Evolutionary conservation across 352 stramenopile genomes (phyloP).

Genomic region (Phytophthora hibernalis): DNA sequence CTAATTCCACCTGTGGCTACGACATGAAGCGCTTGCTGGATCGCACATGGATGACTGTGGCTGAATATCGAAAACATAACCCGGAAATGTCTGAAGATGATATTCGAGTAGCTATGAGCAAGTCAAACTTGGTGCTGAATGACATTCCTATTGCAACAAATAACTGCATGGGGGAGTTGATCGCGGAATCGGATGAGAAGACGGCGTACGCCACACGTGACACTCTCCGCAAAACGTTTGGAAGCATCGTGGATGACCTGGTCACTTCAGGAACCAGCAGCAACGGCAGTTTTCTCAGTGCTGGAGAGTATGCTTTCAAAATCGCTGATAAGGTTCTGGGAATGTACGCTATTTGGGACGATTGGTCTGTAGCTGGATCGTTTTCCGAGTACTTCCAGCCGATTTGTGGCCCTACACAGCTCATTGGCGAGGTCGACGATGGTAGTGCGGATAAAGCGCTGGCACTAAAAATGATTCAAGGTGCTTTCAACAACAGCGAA

Average conservation of each 20-base stretch:
- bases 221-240: slow-evolving; percentile 47
- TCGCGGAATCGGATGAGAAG: slow-evolving; percentile 13
- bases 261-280: slow-evolving; percentile 35
- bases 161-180: slow-evolving; percentile 37
- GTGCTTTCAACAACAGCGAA: slow-evolving; percentile 40
- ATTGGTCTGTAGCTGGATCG: slow-evolving; percentile 36
- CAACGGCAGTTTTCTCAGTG: slow-evolving; percentile 24
- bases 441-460: slow-evolving; percentile 39
- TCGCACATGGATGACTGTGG: slow-evolving; percentile 18
- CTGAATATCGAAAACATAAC: slow-evolving; percentile 15
- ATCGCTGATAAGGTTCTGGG: slow-evolving; percentile 43
- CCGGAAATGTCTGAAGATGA: slow-evolving; percentile 21
- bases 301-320: slow-evolving; percentile 35
- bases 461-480: slow-evolving; percentile 31
- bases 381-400: slow-evolving; percentile 51
- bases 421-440: slow-evolving; percentile 44
- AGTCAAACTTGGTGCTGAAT: slow-evolving; percentile 43
- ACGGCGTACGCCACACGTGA: slow-evolving; percentile 34
- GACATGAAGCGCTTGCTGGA: slow-evolving; percentile 24
- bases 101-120: slow-evolving; percentile 18
- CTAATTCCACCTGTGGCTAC: slow-evolving; percentile 23
- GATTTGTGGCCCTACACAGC: slow-evolving; percentile 44
- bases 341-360: slow-evolving; percentile 40
- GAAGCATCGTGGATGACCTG: slow-evolving; percentile 42
- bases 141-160: slow-evolving; percentile 44